These are phyloP conservation scores for Mollisiaceae sp. DNA, from an alignment of 2,329 filamentous ascomycete species.

Conservation along the genomic window DNA sequence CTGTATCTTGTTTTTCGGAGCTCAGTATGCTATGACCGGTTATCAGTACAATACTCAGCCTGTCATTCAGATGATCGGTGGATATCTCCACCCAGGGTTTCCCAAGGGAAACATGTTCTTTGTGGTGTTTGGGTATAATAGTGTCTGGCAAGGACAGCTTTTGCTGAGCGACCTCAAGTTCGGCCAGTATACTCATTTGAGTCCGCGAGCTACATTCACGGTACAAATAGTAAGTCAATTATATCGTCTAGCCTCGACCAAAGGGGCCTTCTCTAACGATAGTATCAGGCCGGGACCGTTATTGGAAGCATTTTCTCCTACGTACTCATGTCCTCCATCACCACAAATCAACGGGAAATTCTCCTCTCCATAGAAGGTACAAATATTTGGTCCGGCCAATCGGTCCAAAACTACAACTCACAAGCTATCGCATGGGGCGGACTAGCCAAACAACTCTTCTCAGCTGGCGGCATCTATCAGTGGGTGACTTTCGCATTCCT, in stretches of 20 bases:
- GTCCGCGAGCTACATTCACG: conserved; percentile 44
- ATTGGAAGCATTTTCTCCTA: conserved; percentile 55
- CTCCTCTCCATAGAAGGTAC: conserved; percentile 63
- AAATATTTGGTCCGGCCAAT: conserved; percentile 68
- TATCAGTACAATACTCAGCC: conserved; percentile 52
- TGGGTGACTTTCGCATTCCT: conserved; percentile 74
- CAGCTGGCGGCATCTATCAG: conserved; percentile 64
- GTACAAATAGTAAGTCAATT: conserved; percentile 42
- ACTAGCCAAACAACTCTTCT: conserved; percentile 73
- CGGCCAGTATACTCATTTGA: conserved; percentile 53
- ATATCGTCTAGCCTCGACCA: background rate
- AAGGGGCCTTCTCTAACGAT: background rate
- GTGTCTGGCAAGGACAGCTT: conserved; percentile 50
- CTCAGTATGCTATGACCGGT: conserved; percentile 52
- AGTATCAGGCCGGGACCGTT: conserved; percentile 43
- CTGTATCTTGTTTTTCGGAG: conserved; percentile 29
- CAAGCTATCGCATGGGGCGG: conserved; percentile 72
- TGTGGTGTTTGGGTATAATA: conserved; percentile 68
- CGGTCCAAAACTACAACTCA: conserved; percentile 58
- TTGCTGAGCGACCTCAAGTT: conserved; percentile 56
- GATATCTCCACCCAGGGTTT: conserved; percentile 56
- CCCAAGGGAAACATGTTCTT: conserved; percentile 76
- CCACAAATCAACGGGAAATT: conserved; percentile 67
- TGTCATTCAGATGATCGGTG: conserved; percentile 53
- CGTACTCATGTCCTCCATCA: conserved; percentile 68